A percentile compares a stretch with the other conserved stretches of the same genome.
Evolutionary conservation across 192 early-diverging fungal genomes (phyloP).

Genomic region (Chytriomyces sp.): DNA sequence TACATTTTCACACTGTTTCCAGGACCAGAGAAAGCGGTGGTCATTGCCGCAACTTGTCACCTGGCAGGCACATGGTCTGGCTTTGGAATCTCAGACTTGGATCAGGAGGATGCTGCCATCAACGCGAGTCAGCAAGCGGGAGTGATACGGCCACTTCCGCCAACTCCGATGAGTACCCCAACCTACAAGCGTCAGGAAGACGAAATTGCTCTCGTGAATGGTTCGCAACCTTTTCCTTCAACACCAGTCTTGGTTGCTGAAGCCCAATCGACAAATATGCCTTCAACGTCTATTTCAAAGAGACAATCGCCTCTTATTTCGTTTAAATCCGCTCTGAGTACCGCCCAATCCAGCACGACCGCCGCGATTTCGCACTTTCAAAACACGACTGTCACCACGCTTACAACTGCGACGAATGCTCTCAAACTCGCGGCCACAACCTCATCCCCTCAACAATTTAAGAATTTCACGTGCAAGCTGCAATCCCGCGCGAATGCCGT

Average conservation of each 20-base stretch:
- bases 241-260: background rate
- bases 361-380: background rate
- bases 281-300: background rate
- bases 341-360: background rate
- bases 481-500: background rate
- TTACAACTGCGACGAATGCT: background rate
- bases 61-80: background rate
- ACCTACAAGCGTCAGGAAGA: background rate
- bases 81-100: background rate
- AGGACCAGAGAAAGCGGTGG: background rate
- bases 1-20: background rate
- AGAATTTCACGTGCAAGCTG: background rate
- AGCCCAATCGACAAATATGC: no score
- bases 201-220: background rate
- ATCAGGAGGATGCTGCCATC: background rate
- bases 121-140: background rate
- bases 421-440: background rate
- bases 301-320: background rate
- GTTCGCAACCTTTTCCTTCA: background rate
- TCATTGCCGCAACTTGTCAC: background rate
- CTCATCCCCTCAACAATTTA: no score
- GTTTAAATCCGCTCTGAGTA: background rate
- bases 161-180: no score
- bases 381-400: no score
- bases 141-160: no score